A percentile compares a stretch with the other conserved stretches of the same genome.
Evolutionary conservation across 345 rosid genomes (phyloP).

Genomic region (Lepidium sativum): DNA sequence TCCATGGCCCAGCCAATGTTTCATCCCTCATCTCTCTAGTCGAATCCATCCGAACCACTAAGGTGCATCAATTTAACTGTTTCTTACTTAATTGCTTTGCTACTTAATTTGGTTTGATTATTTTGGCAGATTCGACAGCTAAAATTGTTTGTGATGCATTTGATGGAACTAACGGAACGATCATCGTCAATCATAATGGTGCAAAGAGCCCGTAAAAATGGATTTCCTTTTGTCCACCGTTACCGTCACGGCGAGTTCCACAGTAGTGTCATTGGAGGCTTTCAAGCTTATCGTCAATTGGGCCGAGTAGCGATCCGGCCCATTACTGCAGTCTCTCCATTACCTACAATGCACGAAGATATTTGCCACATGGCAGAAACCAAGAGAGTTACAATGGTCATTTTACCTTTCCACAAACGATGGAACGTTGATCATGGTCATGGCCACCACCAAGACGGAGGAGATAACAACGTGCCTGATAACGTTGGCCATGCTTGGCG

Average conservation of each 20-base stretch:
- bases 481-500: constrained; percentile 78
- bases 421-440: constrained; percentile 44
- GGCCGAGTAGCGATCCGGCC: constrained; percentile 61
- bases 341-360: constrained; percentile 70
- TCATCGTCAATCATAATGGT: constrained; percentile 71
- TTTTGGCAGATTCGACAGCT: constrained; percentile 24
- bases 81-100: background rate
- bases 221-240: constrained; percentile 61
- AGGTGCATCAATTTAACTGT: constrained; percentile 6
- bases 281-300: constrained; percentile 63
- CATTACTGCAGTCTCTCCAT: constrained; percentile 49
- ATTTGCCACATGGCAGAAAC: constrained; percentile 72
- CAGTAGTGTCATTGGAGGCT: constrained; percentile 46
- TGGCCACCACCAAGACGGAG: constrained; percentile 16
- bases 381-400: constrained; percentile 51
- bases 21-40: constrained; percentile 55
- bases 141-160: constrained; percentile 69
- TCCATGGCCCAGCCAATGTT: constrained; percentile 56
- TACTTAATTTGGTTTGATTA: background rate
- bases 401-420: constrained; percentile 68
- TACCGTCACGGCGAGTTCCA: constrained; percentile 45
- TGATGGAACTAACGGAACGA: constrained; percentile 73
- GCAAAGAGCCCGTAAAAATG: constrained; percentile 53
- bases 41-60: constrained; percentile 58
- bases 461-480: constrained; percentile 35